Evolutionary conservation across 139 green algal genomes (phyloP), one percentile per base, ranked within the genome.

Genomic region (Nannochloris sp.): DNA sequence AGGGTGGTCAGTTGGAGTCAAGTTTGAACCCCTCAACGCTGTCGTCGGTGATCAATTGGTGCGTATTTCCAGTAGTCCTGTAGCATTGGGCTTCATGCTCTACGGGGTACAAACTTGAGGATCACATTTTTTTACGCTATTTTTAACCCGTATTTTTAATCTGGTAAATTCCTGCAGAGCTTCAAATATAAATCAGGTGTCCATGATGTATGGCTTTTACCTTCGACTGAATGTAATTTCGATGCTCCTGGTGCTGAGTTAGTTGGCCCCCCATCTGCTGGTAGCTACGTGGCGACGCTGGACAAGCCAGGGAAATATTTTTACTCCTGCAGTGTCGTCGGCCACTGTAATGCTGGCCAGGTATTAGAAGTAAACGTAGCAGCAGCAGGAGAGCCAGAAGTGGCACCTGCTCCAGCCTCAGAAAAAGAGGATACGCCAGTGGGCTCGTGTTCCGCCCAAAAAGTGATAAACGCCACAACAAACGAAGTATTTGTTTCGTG

Each of bases 131-230:
- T 51, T 19, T 19, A 27, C 42, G 19, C 42, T 19, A 27, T 51
- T 19, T 51, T 19, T 51, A 19, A 19, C 19, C 42, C 19, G 19
- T 19, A 19, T 19, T 51, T 19, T 51, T 19, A 51, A 19, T 27
- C 44, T 53, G 44, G 19, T 2, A 53, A 53, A 27, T 61, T 1
- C 54, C 24, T 19, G 8, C 19, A 23, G 23, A 64, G 12, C 3
- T 64, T 64, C 32, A 25, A 57, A 8, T 64, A 64, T 48, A 57
- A 23, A 30, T 25, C 56, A 32, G 56, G 56, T 54, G 46, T 64
- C 6, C 56, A 64, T 29, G 56, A 64, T 57, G 56, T 64, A 15
- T 64, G 36, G 36, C 32, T 23, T 12, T 19, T 64, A 23, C 23
- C 27, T 13, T 23, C 12, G 7, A 4, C n/a, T 6, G 7, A 23